These are phyloP conservation scores for Amauroascus verrucosus DNA, from an alignment of 2,329 filamentous ascomycete genomes.

Conservation along the genomic window DNA sequence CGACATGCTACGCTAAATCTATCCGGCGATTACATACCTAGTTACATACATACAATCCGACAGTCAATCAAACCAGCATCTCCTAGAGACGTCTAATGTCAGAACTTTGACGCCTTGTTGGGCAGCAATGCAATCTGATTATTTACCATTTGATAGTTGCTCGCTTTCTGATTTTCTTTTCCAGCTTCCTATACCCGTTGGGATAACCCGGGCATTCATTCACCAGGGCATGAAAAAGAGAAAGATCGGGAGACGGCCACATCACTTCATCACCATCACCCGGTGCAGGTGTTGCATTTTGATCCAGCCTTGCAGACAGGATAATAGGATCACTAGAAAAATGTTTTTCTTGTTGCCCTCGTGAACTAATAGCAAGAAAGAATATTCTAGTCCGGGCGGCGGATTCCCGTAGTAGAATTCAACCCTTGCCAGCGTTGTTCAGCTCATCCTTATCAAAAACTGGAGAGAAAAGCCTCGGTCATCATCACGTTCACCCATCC, in stretches of 20 bases:
- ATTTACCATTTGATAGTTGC: background rate
- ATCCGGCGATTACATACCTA: background rate
- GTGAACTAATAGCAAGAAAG: background rate
- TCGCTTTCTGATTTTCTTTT: no score
- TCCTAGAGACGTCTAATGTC: no score
- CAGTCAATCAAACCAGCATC: background rate
- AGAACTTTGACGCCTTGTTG: conserved; percentile 1
- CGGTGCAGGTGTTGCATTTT: background rate
- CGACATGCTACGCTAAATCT: conserved; percentile 2
- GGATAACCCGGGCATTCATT: no score
- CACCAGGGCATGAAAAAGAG: no score
- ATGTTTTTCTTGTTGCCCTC: background rate
- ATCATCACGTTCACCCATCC: no score
- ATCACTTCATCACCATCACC: no score
- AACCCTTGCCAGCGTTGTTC: background rate
- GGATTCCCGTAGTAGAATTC: background rate
- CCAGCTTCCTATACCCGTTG: no score
- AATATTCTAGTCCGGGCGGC: background rate
- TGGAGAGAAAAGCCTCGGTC: no score
- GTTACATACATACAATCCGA: background rate
- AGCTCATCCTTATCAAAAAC: no score
- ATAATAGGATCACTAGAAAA: background rate
- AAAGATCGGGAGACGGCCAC: no score
- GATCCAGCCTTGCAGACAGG: background rate
- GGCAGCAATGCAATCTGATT: conserved; percentile 11